These are phyloP conservation scores for Candida nanaspora DNA, from an alignment of 805 yeast species.

Conservation along the genomic window DNA sequence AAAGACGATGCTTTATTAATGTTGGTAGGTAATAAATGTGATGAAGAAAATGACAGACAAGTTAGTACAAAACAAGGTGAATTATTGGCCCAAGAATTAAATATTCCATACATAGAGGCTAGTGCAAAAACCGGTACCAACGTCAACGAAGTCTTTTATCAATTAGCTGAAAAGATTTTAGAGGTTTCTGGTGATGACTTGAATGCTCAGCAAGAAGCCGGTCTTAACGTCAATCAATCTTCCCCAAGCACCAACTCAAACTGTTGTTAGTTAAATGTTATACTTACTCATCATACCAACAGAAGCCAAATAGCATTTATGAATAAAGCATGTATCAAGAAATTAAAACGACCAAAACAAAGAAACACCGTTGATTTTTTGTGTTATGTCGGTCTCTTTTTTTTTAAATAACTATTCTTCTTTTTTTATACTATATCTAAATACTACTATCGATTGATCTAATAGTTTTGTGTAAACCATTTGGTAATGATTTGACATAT, in stretches of 20 bases:
- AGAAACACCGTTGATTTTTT: background rate
- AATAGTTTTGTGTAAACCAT: no score
- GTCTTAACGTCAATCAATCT: constrained; percentile 20
- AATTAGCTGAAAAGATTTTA: constrained; percentile 79
- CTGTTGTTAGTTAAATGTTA: constrained; percentile 20
- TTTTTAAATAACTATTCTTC: no score
- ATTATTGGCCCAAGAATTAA: constrained; percentile 76
- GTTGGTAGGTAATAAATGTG: constrained; percentile 94
- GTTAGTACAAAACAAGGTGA: constrained; percentile 89
- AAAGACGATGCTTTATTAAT: constrained; percentile 92
- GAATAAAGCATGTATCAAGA: no score
- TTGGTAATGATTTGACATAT: no score
- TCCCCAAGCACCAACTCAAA: constrained; percentile 9
- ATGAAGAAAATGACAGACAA: constrained; percentile 80
- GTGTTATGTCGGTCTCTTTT: background rate
- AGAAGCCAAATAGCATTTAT: no score
- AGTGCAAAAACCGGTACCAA: constrained; percentile 91
- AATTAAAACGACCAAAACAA: background rate
- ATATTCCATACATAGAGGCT: constrained; percentile 90
- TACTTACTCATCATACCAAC: background rate
- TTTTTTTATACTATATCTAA: background rate
- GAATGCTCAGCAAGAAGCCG: constrained; percentile 14
- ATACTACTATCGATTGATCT: background rate
- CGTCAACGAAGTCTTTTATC: constrained; percentile 87
- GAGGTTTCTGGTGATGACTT: constrained; percentile 55